Evolutionary conservation across 2,329 filamentous ascomycete genomes (phyloP).

Genomic region (Phialophora chinensis): DNA sequence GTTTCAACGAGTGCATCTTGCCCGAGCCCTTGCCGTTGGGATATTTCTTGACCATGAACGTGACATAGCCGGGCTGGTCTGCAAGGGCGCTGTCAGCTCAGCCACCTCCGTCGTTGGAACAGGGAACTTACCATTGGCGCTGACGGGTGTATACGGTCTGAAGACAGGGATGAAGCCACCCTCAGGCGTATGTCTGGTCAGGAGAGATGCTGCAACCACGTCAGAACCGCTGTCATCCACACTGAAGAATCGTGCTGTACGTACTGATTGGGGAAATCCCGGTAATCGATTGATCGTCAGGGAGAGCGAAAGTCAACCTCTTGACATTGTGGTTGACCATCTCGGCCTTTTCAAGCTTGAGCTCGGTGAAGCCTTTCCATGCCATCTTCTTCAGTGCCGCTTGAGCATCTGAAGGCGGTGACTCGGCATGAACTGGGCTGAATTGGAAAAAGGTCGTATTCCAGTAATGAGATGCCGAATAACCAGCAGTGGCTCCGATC

Average conservation of each 20-base stretch:
- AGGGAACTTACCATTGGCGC: constrained; percentile 52
- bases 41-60: constrained; percentile 72
- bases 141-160: constrained; percentile 71
- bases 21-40: constrained; percentile 68
- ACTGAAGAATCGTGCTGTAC: not conserved
- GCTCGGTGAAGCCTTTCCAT: constrained; percentile 51
- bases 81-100: constrained; percentile 22
- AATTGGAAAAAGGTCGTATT: constrained; percentile 33
- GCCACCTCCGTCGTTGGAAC: constrained; percentile 3
- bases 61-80: constrained; percentile 65
- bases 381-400: constrained; percentile 39
- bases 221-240: constrained; percentile 12
- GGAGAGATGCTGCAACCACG: constrained; percentile 56
- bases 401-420: constrained; percentile 37
- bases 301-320: constrained; percentile 62
- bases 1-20: constrained; percentile 69
- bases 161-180: constrained; percentile 64
- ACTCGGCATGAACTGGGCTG: constrained; percentile 37
- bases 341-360: constrained; percentile 60
- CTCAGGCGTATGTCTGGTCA: constrained; percentile 65
- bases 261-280: constrained; percentile 50
- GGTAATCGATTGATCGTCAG: constrained; percentile 53
- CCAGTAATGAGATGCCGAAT: constrained; percentile 33
- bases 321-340: constrained; percentile 66
- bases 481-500: constrained; percentile 29